Base-by-base conservation (phyloP, 768 basidiomycete genomes). In the Paxillus rubicundulus region DNA sequence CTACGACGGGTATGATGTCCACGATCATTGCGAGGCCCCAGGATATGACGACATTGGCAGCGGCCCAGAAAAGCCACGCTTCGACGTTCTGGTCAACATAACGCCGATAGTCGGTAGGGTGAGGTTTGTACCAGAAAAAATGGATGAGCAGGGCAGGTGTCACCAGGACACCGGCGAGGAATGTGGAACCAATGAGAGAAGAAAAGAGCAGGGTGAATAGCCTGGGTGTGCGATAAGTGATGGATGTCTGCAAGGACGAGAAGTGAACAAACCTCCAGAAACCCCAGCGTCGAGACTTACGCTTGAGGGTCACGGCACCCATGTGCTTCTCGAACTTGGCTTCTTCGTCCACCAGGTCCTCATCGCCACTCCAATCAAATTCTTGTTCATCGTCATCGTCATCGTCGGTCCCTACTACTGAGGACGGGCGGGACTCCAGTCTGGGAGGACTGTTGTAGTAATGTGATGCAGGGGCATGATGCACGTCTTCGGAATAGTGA, bases 1-100 rank as follows among this genome's bases (percentile, higher is more conserved):
- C 58, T 46, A 85, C 44, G 39, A 77, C 71, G 10, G 89, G 88
- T 47, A 88, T 68, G 48, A 90, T 68, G 64, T 90, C 86, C 59
- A 89, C 72, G 53, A 86, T 70, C 70, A 88, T 72, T 17, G 85
- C 89, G 32, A 92, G 81, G 55, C 77, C 85, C 89, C 89, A 92
- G 3, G 88, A 89, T 47, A 89, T 77, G 52, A 87, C 72, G 47
- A 90, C 72, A 65, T 92, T 90, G 36, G 85, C 79, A 5, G 88
- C 89, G 7, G 81, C 82, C 87, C 89, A 92, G 68, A 87, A 88
- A 3, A 90, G 73, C 89, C 89, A 92, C 3, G 86, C 85, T 64
- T 86, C 74, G 41, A 86, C 66, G 64, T 86, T 90, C 55, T 84
- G 77, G 49, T 77, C 78, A 55, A 89, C 77, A 55, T 77, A 86